Base-by-base conservation (phyloP, 225 moss, liverwort and hornwort genomes). In the Physcomitrium patens region DNA sequence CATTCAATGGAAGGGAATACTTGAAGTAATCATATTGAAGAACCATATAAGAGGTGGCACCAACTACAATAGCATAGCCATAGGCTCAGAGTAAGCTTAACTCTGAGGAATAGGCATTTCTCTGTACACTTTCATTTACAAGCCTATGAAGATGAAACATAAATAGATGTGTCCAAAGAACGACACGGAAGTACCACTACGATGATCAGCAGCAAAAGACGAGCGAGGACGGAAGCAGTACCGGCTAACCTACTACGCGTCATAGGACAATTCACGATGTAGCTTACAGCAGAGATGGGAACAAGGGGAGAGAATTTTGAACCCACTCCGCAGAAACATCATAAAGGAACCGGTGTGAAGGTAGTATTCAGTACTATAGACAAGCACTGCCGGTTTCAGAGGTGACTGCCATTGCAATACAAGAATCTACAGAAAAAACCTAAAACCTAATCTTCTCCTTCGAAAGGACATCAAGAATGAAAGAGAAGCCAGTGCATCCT, bases 51-150 rank as follows among this genome's bases (percentile, higher is more conserved):
- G 20, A 12, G 46, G 31, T 70, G 59, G 59, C 75, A 78, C 70
- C n/a, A 64, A 60, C n/a, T 28, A 28, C 50, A 56, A 50, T 50
- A 45, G 60, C 67, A 69, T n/a, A 63, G 63, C 56, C 77, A 77
- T 31, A 53, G 8, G 5, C 49, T 62, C 2, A 58, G 58, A 49
- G 63, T 71, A 79, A 43, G 59, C n/a, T 51, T 41, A 20, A 45
- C 12, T 59, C 81, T 67, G 75, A 62, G 27, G 46, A 71, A 85
- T 51, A 71, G 65, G 77, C 74, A 79, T 81, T 79, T 73, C 76
- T 81, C 79, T 87, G 87, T 87, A 87, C 87, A 87, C 87, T 87
- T 87, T 82, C 84, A 84, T 87, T 87, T 84, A 84, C 86, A 86
- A 71, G 73, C 83, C 81, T 70, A 65, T 61, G 69, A 76, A 70